Evolutionary conservation across 2,329 filamentous ascomycete species (phyloP).

Genomic region (Lomentospora prolificans): DNA sequence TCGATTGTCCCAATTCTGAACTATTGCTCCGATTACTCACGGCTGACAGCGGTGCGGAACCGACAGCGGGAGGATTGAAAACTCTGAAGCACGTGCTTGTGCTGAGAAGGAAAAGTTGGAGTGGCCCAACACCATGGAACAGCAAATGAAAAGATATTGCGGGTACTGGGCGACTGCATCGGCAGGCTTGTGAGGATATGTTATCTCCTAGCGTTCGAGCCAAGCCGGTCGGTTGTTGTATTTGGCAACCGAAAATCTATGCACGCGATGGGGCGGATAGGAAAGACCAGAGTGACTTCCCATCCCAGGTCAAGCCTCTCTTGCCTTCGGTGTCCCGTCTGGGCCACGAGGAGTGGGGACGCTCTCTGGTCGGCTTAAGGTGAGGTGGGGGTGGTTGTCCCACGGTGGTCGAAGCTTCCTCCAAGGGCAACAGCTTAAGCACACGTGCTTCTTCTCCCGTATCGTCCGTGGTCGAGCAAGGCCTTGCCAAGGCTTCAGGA

Average conservation of each 20-base stretch:
- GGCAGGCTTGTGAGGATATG: neutral
- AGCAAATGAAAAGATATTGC: neutral
- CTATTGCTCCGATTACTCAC: too few relatives aligned
- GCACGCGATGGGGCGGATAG: neutral
- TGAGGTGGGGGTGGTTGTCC: neutral
- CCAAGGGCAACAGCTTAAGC: neutral
- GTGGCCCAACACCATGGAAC: neutral
- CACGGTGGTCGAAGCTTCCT: neutral
- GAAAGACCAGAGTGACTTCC: neutral
- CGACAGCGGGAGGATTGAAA: too few relatives aligned
- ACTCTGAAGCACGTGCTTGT: neutral
- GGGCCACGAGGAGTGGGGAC: neutral
- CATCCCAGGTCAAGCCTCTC: too few relatives aligned
- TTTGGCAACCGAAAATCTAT: neutral
- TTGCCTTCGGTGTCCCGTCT: neutral
- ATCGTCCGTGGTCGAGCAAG: neutral
- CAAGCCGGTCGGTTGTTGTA: neutral
- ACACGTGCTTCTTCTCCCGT: neutral
- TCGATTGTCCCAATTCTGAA: too few relatives aligned
- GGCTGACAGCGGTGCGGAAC: too few relatives aligned
- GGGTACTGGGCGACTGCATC: neutral
- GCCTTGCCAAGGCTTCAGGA: neutral
- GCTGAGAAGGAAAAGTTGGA: neutral
- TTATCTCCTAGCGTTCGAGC: neutral
- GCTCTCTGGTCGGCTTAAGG: neutral